Evolutionary conservation across 1,284 basidiomycete species (phyloP).

Genomic region (Ustilago loliicola): DNA sequence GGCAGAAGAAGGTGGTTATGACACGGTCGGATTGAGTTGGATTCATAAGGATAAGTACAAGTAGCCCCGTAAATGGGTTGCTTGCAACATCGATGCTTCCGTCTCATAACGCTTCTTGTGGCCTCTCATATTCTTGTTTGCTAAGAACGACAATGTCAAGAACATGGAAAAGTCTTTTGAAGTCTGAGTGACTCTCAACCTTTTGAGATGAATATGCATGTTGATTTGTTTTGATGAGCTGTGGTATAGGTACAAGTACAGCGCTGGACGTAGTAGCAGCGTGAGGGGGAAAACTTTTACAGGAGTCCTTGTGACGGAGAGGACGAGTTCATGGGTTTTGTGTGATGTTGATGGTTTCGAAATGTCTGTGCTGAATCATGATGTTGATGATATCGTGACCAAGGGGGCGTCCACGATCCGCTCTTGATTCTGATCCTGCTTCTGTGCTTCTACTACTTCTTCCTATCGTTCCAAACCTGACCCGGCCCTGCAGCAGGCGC

Average conservation of each 20-base stretch:
- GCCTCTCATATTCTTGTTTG: not conserved
- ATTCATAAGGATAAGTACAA: slow-evolving; percentile 67
- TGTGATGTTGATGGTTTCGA: not conserved
- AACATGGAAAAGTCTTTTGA: too few species aligned
- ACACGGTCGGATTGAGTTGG: slow-evolving; percentile 65
- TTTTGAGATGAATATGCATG: not conserved
- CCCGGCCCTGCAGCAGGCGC: slow-evolving; percentile 41
- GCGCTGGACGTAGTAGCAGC: not conserved
- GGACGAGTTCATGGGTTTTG: not conserved
- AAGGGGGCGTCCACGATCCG: too few species aligned
- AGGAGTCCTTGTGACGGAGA: not conserved
- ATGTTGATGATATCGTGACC: too few species aligned
- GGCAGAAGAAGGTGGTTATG: slow-evolving; percentile 73
- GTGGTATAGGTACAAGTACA: slow-evolving; percentile 43
- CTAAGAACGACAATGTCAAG: not conserved
- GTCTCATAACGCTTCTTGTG: not conserved
- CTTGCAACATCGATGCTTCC: not conserved
- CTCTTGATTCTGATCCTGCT: too few species aligned
- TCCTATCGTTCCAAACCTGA: slow-evolving; percentile 55
- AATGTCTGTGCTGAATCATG: not conserved
- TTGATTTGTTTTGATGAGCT: not conserved
- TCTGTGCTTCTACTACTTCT: slow-evolving; percentile 40
- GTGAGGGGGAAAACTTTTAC: not conserved
- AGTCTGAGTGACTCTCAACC: not conserved
- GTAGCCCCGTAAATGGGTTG: slow-evolving; percentile 2